Evolutionary conservation across 768 basidiomycete species (phyloP).

Genomic region (Dioszegia aurantiaca): DNA sequence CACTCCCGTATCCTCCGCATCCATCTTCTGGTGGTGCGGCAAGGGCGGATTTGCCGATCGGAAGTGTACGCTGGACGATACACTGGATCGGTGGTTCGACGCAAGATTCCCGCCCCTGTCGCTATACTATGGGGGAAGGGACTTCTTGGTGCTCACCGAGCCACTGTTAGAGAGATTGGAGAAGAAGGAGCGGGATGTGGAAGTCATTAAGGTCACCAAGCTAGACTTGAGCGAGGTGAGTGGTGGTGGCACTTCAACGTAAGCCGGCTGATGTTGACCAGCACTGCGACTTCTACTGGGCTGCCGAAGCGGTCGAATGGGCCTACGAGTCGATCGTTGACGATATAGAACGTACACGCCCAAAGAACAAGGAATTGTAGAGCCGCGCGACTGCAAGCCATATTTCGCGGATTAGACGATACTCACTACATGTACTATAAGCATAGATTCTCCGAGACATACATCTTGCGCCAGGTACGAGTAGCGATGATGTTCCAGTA

Average conservation of each 20-base stretch:
- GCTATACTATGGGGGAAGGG: slow-evolving; percentile 55
- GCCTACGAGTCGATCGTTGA: slow-evolving; percentile 53
- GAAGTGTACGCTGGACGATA: slow-evolving; percentile 54
- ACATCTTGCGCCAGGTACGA: too few species aligned
- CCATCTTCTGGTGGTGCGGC: slow-evolving; percentile 57
- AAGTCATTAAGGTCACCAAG: slow-evolving; percentile 55
- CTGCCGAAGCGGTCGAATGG: slow-evolving; percentile 57
- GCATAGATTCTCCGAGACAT: too few species aligned
- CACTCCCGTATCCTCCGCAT: slow-evolving; percentile 55
- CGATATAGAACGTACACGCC: slow-evolving; percentile 55
- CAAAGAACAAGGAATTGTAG: slow-evolving; percentile 13
- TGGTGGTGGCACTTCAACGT: neutral
- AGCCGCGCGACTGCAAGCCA: too few species aligned
- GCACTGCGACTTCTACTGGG: slow-evolving; percentile 54
- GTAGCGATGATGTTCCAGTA: too few species aligned
- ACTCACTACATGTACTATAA: too few species aligned
- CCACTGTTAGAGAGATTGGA: slow-evolving; percentile 56
- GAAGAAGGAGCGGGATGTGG: slow-evolving; percentile 54
- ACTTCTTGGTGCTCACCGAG: slow-evolving; percentile 56
- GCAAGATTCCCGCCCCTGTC: slow-evolving; percentile 56
- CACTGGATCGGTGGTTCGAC: slow-evolving; percentile 56
- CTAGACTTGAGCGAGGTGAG: slow-evolving; percentile 54
- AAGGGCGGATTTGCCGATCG: slow-evolving; percentile 56
- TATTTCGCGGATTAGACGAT: too few species aligned
- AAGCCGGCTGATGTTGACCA: slow-evolving; percentile 9